Evolutionary conservation across 2,329 filamentous ascomycete genomes (phyloP).

Genomic region (Trichoderma sp.): DNA sequence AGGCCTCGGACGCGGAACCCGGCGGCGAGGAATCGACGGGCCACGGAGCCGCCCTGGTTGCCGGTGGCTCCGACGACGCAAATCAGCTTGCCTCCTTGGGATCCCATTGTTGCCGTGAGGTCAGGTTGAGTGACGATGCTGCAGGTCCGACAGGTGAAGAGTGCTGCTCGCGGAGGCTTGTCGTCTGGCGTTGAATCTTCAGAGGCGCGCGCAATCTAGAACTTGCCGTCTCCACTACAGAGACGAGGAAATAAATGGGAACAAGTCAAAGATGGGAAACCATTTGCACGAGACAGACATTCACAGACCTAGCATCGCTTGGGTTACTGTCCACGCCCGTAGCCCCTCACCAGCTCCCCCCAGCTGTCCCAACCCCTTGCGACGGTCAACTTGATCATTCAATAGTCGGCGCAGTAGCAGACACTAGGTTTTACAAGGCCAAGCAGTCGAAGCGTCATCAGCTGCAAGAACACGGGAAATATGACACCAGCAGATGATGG

Average conservation of each 20-base stretch:
- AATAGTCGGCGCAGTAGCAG: neutral
- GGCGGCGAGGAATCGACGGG: slow-evolving; percentile 48
- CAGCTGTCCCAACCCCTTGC: neutral
- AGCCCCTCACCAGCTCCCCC: slow-evolving; percentile 6
- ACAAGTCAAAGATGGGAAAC: neutral
- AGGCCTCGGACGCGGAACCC: slow-evolving; percentile 51
- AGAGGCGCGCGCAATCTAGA: neutral
- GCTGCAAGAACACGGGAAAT: neutral
- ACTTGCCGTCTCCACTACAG: neutral
- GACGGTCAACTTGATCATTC: neutral
- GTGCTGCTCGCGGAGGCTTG: neutral
- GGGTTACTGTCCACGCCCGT: neutral
- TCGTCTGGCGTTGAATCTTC: neutral
- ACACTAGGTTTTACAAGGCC: neutral
- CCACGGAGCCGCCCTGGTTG: slow-evolving; percentile 57
- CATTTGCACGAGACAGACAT: neutral
- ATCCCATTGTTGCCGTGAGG: neutral
- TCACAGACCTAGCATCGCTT: neutral
- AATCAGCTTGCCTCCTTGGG: slow-evolving; percentile 41
- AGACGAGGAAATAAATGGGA: neutral
- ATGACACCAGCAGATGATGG: neutral
- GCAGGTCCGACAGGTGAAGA: no score
- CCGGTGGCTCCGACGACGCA: slow-evolving; percentile 53
- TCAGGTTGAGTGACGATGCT: no score
- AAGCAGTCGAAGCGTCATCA: neutral